phyloP scores from a whole-genome alignment of 202 grass and related monocot genomes.

The Panicum hallii region DNA sequence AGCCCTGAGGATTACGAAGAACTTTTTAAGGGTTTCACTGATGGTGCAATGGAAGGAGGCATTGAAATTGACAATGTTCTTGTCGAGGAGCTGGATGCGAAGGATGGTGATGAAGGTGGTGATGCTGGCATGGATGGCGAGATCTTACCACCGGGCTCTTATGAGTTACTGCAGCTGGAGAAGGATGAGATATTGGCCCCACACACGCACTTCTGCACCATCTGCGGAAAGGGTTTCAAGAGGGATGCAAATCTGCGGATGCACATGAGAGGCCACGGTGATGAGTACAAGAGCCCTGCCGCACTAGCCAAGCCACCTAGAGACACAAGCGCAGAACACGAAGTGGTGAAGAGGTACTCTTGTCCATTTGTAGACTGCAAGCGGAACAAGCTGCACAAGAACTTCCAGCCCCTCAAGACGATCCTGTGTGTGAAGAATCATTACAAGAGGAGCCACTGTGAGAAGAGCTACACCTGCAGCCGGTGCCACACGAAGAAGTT shows the following conservation, averaged over 20 bases:
- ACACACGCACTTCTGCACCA: conserved; percentile 76
- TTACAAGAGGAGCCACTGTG: conserved; percentile 86
- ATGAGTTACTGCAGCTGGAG: conserved; percentile 77
- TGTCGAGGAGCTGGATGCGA: conserved; percentile 53
- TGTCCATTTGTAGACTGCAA: conserved; percentile 78
- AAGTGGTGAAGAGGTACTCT: conserved; percentile 66
- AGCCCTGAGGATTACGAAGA: conserved; percentile 57
- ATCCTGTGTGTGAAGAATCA: conserved; percentile 89
- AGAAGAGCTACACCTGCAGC: conserved; percentile 79
- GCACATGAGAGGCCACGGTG: conserved; percentile 88
- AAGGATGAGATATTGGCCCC: conserved; percentile 90
- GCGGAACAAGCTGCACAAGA: conserved; percentile 79
- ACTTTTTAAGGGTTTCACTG: conserved; percentile 59
- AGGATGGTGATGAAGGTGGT: conserved; percentile 50
- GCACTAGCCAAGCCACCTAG: conserved; percentile 74
- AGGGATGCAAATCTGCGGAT: conserved; percentile 82
- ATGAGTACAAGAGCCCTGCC: conserved; percentile 77
- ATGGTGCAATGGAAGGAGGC: conserved; percentile 38
- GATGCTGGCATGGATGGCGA: conserved; percentile 60
- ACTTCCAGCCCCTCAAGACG: conserved; percentile 83
- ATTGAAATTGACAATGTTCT: conserved; percentile 31
- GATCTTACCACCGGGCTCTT: conserved; percentile 48
- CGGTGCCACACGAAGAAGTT: conserved; percentile 74
- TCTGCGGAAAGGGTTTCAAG: conserved; percentile 90
- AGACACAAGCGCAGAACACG: conserved; percentile 50